Percentiles rank a stretch among this genome's conserved stretches.
Evolutionary conservation across 2,329 filamentous ascomycete genomes (phyloP).

Genomic region (Botryosphaeria dothidea): DNA sequence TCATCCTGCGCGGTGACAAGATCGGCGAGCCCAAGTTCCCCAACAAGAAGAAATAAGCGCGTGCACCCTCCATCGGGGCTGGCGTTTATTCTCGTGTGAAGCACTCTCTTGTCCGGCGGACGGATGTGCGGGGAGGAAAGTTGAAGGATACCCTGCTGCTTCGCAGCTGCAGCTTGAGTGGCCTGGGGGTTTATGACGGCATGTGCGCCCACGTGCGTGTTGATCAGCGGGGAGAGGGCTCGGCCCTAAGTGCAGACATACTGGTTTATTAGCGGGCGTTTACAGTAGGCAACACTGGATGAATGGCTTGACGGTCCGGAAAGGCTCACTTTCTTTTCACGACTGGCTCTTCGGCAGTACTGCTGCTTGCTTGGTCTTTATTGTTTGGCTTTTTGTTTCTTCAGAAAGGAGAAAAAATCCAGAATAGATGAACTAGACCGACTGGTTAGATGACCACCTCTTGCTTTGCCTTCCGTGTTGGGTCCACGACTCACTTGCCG

Average conservation of each 20-base stretch:
- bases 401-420: neutral
- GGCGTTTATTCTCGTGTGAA: neutral
- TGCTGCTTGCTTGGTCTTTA: neutral
- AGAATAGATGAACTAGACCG: slow-evolving; percentile 14
- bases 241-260: neutral
- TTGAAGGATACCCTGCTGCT: slow-evolving; percentile 6
- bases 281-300: neutral
- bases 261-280: slow-evolving; percentile 17
- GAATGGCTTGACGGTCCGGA: neutral
- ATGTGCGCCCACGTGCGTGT: neutral
- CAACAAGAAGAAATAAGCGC: slow-evolving; percentile 62
- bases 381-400: neutral
- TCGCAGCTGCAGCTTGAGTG: neutral
- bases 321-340: neutral
- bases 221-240: neutral
- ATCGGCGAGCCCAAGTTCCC: slow-evolving; percentile 82
- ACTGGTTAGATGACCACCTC: neutral
- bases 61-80: neutral
- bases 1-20: slow-evolving; percentile 82
- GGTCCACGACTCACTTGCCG: neutral
- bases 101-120: neutral
- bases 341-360: neutral
- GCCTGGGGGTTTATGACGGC: neutral
- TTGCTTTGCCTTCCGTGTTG: too few species aligned
- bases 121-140: neutral